These are phyloP conservation scores for Stagonosporopsis cucurbitacearum DNA, from an alignment of 2,329 filamentous ascomycete species.

Conservation along the genomic window DNA sequence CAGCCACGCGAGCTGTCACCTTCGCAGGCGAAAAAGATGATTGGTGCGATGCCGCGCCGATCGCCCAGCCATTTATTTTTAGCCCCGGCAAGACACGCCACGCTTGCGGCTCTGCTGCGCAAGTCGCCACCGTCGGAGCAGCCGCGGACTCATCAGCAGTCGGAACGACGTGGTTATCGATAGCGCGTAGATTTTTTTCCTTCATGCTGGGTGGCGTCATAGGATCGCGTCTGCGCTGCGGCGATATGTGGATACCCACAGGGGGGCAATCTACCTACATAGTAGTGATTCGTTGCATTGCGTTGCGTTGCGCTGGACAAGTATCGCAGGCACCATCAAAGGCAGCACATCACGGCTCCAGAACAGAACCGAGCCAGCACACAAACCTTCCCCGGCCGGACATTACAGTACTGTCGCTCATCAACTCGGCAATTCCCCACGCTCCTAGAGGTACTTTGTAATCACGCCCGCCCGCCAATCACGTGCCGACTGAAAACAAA, in stretches of 20 bases:
- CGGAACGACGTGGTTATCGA: background rate
- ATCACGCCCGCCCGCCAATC: background rate
- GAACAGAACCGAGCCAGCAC: too few species aligned
- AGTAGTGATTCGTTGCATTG: too few species aligned
- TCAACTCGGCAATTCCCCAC: too few species aligned
- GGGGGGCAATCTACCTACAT: too few species aligned
- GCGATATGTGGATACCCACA: too few species aligned
- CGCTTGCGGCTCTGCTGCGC: constrained; percentile 15
- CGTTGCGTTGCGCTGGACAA: too few species aligned
- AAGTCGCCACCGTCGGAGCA: constrained; percentile 1
- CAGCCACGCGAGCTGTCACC: constrained; percentile 4
- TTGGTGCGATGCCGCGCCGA: background rate
- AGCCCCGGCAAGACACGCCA: background rate
- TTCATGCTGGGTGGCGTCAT: background rate
- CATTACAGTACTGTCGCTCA: too few species aligned
- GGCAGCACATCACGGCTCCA: too few species aligned
- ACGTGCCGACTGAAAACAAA: background rate
- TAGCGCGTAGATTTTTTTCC: background rate
- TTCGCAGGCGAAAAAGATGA: background rate
- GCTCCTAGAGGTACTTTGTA: too few species aligned
- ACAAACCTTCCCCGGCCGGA: too few species aligned
- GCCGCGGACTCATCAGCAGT: background rate
- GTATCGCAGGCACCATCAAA: too few species aligned
- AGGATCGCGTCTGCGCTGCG: too few species aligned
- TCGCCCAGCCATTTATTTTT: constrained; percentile 9